phyloP scores from a whole-genome alignment of 1,284 basidiomycete genomes.

The Apiotrichum sp. region DNA sequence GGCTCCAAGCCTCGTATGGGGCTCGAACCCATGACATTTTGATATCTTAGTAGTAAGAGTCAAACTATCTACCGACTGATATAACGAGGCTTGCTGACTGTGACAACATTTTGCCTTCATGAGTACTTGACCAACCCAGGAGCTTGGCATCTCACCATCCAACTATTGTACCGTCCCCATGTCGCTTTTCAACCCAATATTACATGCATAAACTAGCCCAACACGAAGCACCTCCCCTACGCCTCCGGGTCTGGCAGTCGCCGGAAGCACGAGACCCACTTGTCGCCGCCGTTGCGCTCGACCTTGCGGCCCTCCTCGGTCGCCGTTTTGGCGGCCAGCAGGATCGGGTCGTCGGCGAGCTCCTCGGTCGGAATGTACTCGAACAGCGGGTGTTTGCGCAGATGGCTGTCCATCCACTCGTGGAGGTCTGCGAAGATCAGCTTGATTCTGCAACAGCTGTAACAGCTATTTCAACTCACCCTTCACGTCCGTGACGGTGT shows the following conservation, averaged over 20 bases:
- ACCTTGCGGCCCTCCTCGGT: constrained; percentile 99
- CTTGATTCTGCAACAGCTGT: no score
- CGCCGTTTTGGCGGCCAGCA: constrained; percentile 72
- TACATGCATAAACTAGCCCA: no score
- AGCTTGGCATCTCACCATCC: no score
- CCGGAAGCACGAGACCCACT: constrained; percentile 53
- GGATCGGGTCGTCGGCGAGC: constrained; percentile 58
- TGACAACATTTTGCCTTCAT: no score
- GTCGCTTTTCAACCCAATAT: no score
- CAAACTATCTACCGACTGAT: no score
- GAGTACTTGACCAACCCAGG: no score
- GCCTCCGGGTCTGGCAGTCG: constrained; percentile 26
- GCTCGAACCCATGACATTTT: no score
- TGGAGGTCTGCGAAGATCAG: constrained; percentile 60
- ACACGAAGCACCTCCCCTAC: neutral
- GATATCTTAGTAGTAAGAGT: no score
- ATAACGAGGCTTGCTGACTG: no score
- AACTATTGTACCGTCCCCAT: no score
- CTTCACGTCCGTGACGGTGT: constrained; percentile 95
- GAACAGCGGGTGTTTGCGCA: constrained; percentile 81
- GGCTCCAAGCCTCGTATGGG: no score
- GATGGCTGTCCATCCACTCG: constrained; percentile 89
- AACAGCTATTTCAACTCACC: constrained; percentile 24
- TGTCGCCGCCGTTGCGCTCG: constrained; percentile 80
- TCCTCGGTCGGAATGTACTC: constrained; percentile 67